A percentile compares a stretch with the other conserved stretches of the same genome.
Evolutionary conservation across 2,329 filamentous ascomycete genomes (phyloP).

Genomic region (Alternaria sp.): DNA sequence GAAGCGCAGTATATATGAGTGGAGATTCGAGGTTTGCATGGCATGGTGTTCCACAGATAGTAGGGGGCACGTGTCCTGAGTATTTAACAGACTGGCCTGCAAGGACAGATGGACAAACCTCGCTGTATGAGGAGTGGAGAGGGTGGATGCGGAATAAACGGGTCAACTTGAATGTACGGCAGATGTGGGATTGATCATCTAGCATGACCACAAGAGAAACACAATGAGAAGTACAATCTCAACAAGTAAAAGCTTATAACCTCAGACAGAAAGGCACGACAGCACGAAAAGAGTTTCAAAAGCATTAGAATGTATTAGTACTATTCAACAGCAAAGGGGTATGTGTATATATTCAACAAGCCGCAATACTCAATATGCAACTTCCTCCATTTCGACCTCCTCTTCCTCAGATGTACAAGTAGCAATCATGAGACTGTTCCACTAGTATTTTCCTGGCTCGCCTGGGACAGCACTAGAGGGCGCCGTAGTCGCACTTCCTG

Average conservation of each 20-base stretch:
- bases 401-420: background rate
- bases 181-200: conserved; percentile 70
- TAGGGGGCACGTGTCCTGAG: conserved; percentile 78
- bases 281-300: background rate
- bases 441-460: conserved; percentile 44
- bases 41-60: conserved; percentile 92
- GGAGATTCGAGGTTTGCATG: conserved; percentile 84
- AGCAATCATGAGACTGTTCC: background rate
- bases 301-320: conserved; percentile 8
- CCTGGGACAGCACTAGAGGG: conserved; percentile 35
- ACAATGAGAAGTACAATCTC: background rate
- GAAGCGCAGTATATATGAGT: conserved; percentile 91
- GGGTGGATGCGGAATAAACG: conserved; percentile 90
- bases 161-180: conserved; percentile 90
- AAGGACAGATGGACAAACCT: conserved; percentile 41
- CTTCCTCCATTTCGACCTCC: background rate
- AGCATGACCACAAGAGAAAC: background rate
- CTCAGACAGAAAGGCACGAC: background rate
- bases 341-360: conserved; percentile 3
- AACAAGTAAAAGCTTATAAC: too few species aligned
- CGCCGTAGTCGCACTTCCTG: conserved; percentile 11
- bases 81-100: conserved; percentile 79
- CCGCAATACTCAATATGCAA: background rate
- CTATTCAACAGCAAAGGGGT: conserved; percentile 1
- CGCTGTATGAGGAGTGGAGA: conserved; percentile 71